Evolutionary conservation across 2,329 filamentous ascomycete genomes (phyloP).

Genomic region (Pleoardoris graminearum): DNA sequence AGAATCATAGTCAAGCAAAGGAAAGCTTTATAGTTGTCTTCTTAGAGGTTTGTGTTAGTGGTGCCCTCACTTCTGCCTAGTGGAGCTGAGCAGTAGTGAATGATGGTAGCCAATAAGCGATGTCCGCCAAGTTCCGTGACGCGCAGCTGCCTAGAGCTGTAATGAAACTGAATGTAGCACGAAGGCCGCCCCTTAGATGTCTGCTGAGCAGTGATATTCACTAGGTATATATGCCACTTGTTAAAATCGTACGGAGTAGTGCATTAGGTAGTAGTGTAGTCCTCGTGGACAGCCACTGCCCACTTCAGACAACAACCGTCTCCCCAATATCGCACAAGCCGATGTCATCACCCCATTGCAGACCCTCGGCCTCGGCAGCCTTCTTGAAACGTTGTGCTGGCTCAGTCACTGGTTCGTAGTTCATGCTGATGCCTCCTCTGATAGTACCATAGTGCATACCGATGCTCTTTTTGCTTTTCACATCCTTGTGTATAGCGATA

Average conservation of each 20-base stretch:
- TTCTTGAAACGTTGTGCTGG: constrained; percentile 52
- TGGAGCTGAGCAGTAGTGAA: neutral
- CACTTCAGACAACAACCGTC: constrained; percentile 47
- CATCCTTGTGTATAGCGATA: constrained; percentile 52
- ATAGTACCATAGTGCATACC: constrained; percentile 59
- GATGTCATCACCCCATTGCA: constrained; percentile 44
- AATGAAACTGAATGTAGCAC: neutral
- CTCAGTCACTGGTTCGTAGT: constrained; percentile 56
- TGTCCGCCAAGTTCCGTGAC: neutral
- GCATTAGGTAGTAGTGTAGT: neutral
- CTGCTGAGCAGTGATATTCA: neutral
- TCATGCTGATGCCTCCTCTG: constrained; percentile 49
- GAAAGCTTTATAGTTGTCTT: neutral
- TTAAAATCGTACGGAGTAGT: too few species aligned
- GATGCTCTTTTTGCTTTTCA: constrained; percentile 53
- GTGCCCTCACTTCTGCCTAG: neutral
- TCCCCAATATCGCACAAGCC: constrained; percentile 53
- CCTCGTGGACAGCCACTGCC: neutral
- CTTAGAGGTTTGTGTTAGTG: neutral
- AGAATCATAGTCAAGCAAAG: neutral
- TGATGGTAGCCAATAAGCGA: neutral
- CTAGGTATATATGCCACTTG: too few species aligned
- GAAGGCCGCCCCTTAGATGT: neutral
- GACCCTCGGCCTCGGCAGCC: constrained; percentile 49
- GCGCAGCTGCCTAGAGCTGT: neutral